phyloP scores from a whole-genome alignment of 257 asterid species.

The Jaltomata sinuosa region DNA sequence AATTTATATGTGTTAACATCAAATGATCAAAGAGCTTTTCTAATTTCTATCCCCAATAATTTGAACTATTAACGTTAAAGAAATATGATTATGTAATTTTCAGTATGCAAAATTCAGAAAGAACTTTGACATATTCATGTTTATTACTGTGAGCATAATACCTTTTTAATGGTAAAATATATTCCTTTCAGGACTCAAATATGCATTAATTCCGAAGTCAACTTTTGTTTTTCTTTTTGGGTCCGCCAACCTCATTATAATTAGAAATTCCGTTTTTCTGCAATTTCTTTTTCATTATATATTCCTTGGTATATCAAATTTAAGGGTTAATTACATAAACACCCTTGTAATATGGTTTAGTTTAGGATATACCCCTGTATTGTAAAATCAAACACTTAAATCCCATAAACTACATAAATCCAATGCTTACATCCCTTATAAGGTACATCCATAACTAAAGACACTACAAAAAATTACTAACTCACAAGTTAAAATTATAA shows the following conservation, averaged over 20 bases:
- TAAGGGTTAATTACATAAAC: no score
- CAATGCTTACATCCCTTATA: no score
- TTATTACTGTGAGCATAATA: background rate
- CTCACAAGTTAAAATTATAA: no score
- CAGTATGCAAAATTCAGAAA: background rate
- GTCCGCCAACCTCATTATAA: background rate
- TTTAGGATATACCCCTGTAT: no score
- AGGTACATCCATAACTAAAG: no score
- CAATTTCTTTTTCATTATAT: no score
- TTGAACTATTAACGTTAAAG: background rate
- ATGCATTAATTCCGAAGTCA: background rate
- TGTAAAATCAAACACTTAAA: no score
- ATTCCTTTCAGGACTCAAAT: background rate
- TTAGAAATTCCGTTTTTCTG: no score
- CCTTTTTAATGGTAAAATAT: background rate
- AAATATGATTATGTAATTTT: background rate
- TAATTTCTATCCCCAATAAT: background rate
- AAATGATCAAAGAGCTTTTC: background rate
- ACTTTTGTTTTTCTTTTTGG: background rate
- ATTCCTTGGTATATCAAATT: no score
- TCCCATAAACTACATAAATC: no score
- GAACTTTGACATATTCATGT: background rate
- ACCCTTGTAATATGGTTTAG: no score
- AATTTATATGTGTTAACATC: background rate
- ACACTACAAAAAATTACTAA: no score